Base-by-base conservation (phyloP, 805 yeast species). In the Yarrowia divulgata region DNA sequence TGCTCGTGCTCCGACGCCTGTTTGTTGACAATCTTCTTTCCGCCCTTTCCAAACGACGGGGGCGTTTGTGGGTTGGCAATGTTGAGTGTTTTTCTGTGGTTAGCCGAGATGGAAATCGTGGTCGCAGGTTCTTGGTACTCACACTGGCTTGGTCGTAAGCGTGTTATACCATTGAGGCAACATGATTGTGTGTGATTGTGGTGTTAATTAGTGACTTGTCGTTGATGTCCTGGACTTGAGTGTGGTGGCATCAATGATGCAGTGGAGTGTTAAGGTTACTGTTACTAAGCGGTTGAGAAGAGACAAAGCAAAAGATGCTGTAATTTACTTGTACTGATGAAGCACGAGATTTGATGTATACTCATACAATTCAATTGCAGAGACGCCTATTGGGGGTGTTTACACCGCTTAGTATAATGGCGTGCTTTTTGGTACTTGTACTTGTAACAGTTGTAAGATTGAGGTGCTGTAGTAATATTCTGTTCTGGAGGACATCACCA, bases 1-100 rank as follows among this genome's bases (percentile, higher is more conserved):
- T 72, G 75, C 48, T 73, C 66, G 9, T 34, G 42, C 14, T 60
- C 66, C 5, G 66, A 71, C 18, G 70, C 66, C n/a, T 67, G 68
- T 32, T 52, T 42, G 23, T 29, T 19, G 64, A 39, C 46, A 23
- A 55, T 34, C 69, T 67, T 66, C 64, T 71, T 69, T 23, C 68
- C 37, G n/a, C 52, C 29, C 34, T 60, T 60, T 6, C 66, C 66
- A 14, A 60, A 60, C 43, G 66, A 60, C 3, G 66, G 43, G 34
- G 66, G 66, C 5, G 46, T 34, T n/a, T 5, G 52, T 7, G 66
- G 66, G 52, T 60, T 60, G 66, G 66, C 39, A 19, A 60, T 16
- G 8, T 32, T 34, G 40, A 60, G 37, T 2, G 39, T 60, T 60
- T 60, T 60, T 60, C 66, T 60, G 42, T 14, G 7, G 52, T 60